Base-by-base conservation (phyloP, 2,329 filamentous ascomycete genomes). In the Albophoma yamanashiensis region DNA sequence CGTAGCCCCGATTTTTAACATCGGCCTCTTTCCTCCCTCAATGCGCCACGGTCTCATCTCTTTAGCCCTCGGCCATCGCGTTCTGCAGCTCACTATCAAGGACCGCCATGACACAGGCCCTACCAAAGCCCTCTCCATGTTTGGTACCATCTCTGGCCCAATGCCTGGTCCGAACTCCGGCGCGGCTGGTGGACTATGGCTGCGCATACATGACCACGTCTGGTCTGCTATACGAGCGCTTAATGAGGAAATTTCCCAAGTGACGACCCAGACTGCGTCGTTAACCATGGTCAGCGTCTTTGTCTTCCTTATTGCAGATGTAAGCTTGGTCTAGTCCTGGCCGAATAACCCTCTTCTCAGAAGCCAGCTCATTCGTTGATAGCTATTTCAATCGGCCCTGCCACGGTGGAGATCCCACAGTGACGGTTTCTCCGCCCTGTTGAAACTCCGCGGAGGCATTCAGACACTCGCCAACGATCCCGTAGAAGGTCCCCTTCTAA, bases 21-120 rank as follows among this genome's bases (percentile, higher is more conserved):
- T 59, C 39, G 38, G 55, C 9, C 6, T 15, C 15, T 36, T 56
- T 20, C 58, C 58, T 20, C 20, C 58, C 14, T 59, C 58, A 7
- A 45, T 56, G 40, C 52, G 58, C 25, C 58, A 59, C n/a, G 40
- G 52, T 15, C 58, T 59, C 27, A 56, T 59, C 42, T 56, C 58
- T 34, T n/a, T 56, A 39, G 40, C 58, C 40, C 52, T 59, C 22
- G 55, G 58, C 12, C 52, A 59, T 40, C 50, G 58, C 7, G 56
- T 59, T 38, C 50, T 59, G 4, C 58, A 59, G 39, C 40, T 55
- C 42, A 31, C 27, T 7, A 20, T 27, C n/a, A 39, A 38, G 34
- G 15, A 56, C 25, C 20, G 39, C 39, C 14, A 45, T 20, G 52
- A 57, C 17, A 42, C n/a, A 9, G 17, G 11, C 12, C 27, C 40